Evolutionary conservation across 495 filamentous ascomycete genomes (phyloP).

Genomic region (Schizothecium vesticola): DNA sequence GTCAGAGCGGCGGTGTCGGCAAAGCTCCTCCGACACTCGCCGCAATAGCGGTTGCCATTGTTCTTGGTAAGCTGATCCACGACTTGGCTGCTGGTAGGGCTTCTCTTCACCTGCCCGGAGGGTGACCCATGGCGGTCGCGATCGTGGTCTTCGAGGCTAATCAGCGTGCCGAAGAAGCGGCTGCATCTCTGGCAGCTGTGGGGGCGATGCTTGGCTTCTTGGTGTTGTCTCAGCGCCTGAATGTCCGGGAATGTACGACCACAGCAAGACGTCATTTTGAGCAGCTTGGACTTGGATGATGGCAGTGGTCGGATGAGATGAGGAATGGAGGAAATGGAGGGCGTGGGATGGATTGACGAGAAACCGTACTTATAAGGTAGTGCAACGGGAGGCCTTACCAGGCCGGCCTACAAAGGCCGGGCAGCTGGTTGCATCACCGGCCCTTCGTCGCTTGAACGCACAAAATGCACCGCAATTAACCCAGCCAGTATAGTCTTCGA

Average conservation of each 20-base stretch:
- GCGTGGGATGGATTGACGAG: neutral
- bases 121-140: neutral
- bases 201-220: neutral
- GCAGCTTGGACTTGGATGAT: conserved; percentile 1
- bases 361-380: neutral
- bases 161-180: neutral
- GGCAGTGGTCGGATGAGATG: neutral
- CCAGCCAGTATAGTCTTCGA: too few relatives aligned
- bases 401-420: too few relatives aligned
- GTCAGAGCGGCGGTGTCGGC: neutral
- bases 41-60: conserved; percentile 1
- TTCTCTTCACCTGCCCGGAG: neutral
- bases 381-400: neutral
- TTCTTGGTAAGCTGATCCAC: neutral
- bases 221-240: neutral
- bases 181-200: neutral
- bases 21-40: neutral
- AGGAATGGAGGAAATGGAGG: neutral
- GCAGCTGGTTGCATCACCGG: neutral
- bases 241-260: neutral
- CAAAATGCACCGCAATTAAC: neutral
- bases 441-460: neutral
- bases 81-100: neutral
- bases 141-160: neutral
- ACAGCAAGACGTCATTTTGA: conserved; percentile 4